Evolutionary conservation across 148 eudicot genomes (phyloP).

Genomic region (Silene conica): DNA sequence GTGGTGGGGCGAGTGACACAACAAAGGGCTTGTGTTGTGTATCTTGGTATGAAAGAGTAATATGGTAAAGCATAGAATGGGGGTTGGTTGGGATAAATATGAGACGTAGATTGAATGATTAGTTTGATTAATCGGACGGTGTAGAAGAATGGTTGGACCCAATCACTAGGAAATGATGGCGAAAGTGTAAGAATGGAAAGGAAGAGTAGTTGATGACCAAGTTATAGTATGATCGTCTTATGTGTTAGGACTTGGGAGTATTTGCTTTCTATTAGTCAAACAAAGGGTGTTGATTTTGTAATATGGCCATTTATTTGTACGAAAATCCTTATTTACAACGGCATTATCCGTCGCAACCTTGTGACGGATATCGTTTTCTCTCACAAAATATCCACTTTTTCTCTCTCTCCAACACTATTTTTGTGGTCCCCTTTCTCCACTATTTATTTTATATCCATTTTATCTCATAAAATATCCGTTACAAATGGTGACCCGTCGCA

Average conservation of each 20-base stretch:
- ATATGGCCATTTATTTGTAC: not conserved
- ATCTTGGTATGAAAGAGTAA: not conserved
- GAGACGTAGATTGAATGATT: slow-evolving; percentile 14
- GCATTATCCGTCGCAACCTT: no score
- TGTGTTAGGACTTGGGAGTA: not conserved
- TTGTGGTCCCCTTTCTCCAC: no score
- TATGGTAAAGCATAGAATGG: not conserved
- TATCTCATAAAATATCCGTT: no score
- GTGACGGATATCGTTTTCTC: no score
- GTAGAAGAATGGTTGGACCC: not conserved
- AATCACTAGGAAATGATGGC: not conserved
- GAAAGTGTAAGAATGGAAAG: not conserved
- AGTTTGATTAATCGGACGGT: not conserved
- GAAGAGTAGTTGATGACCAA: not conserved
- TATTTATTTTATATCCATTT: no score
- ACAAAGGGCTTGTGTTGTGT: not conserved
- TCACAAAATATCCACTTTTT: no score
- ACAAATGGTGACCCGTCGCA: no score
- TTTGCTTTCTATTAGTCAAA: not conserved
- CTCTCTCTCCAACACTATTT: no score
- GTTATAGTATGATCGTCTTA: not conserved
- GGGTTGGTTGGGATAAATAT: slow-evolving; percentile 32
- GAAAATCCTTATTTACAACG: no score
- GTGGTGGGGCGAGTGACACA: slow-evolving; percentile 44
- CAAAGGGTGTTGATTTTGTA: not conserved